A percentile compares a stretch with the other conserved stretches of the same genome.
Conservation (phyloP, 768 basidiomycete genomes). For the Austroboletus eburneus region DNA sequence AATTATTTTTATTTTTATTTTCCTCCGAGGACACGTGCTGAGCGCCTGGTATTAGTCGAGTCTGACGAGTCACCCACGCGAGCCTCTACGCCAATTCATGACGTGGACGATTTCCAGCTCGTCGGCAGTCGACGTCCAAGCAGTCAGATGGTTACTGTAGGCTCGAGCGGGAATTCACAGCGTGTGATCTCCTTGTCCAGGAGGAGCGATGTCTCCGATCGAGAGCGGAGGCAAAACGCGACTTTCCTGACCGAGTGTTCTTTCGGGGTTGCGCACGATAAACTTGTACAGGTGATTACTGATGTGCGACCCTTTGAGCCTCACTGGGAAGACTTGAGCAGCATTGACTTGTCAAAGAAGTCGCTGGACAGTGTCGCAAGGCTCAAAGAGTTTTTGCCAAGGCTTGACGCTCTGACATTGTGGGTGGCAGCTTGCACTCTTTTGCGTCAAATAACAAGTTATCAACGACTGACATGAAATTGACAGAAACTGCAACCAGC, state of each 20-base stretch:
- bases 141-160: conserved; percentile 22
- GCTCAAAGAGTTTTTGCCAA: conserved; percentile 86
- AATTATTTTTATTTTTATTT: conserved; percentile 23
- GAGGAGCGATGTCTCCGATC: conserved; percentile 34
- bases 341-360: conserved; percentile 67
- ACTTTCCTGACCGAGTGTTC: conserved; percentile 95
- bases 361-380: conserved; percentile 61
- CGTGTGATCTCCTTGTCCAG: conserved; percentile 45
- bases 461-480: conserved; percentile 14
- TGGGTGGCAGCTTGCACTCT: conserved; percentile 39
- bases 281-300: conserved; percentile 87
- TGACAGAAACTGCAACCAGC: conserved; percentile 63
- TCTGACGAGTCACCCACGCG: conserved; percentile 56
- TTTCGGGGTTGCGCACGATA: conserved; percentile 90
- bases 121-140: conserved; percentile 41
- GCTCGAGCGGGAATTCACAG: conserved; percentile 29
- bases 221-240: conserved; percentile 37
- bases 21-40: conserved; percentile 1
- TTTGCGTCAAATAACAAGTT: conserved; percentile 1
- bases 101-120: conserved; percentile 45
- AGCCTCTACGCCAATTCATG: conserved; percentile 42
- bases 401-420: conserved; percentile 71
- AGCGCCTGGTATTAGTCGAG: conserved; percentile 20
- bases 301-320: conserved; percentile 94
- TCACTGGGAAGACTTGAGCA: conserved; percentile 79